phyloP scores from a whole-genome alignment of 805 yeast species.

The Nakazawaea holstii region DNA sequence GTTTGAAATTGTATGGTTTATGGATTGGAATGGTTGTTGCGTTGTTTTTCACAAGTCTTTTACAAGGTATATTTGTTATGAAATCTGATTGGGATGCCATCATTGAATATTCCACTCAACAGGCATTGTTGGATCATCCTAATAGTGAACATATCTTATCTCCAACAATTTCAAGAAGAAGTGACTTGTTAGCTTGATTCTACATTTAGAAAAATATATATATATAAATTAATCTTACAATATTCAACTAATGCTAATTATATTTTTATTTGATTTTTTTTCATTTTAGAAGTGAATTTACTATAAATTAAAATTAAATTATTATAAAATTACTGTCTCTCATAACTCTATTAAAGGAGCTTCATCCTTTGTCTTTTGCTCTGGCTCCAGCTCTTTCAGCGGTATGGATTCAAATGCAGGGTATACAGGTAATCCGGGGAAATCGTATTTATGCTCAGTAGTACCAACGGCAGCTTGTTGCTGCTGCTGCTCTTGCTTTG shows the following conservation, averaged over 20 bases:
- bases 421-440: constrained; percentile 6
- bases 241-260: too few species aligned
- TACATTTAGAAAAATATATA: too few species aligned
- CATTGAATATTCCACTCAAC: constrained; percentile 33
- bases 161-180: constrained; percentile 7
- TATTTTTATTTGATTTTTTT: too few species aligned
- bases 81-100: constrained; percentile 38
- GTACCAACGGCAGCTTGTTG: neutral
- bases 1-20: constrained; percentile 53
- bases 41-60: constrained; percentile 27
- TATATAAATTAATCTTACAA: too few species aligned
- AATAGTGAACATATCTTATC: neutral
- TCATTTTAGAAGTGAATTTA: neutral
- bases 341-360: constrained; percentile 11
- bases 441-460: neutral
- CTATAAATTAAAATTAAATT: too few species aligned
- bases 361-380: constrained; percentile 4
- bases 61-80: constrained; percentile 32
- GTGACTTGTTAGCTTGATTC: constrained; percentile 1
- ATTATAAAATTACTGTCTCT: neutral
- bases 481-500: neutral
- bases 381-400: neutral
- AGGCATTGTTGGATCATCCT: constrained; percentile 27
- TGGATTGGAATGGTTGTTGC: constrained; percentile 62
- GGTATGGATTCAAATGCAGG: constrained; percentile 2